Base-by-base conservation (phyloP, 176 grass and related monocot genomes). In the Musa acuminata region DNA sequence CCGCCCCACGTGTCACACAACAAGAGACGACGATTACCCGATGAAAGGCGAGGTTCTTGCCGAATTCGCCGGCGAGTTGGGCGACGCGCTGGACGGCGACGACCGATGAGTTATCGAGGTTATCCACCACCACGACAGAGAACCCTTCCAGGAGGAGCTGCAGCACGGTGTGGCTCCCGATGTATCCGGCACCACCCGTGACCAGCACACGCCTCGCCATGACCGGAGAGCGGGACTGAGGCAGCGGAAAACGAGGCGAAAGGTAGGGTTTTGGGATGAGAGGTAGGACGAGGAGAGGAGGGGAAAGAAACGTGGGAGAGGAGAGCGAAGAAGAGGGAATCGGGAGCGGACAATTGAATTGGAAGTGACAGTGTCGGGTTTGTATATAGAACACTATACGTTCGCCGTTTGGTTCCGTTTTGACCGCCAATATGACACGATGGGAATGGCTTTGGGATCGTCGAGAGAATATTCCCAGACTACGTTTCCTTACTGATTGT, bases 121-220 rank as follows among this genome's bases (percentile, higher is more conserved):
- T 75, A n/a, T 75, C 72, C 72, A 48, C 72, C 2, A 59, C 72
- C 53, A 75, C 54, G 72, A 58, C 72, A 13, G 17, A 2, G 54
- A 75, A 75, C 53, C 72, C 72, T 7, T 58, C 72, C 11, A 29
- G 54, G 52, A 75, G 72, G 25, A 75, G 72, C 54, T 75, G 53
- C 72, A 75, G 54, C 54, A 75, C 54, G 53, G 72, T 75, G 53
- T 75, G 72, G 72, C 72, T 75, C 26, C 72, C 72, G 72, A 75
- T 75, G 72, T 75, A 75, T 9, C 72, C 72, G 26, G 54, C 72
- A 3, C 72, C 72, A 8, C 72, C 72, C 8, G 72, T 75, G 53
- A 75, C 72, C 72, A 75, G 19, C 24, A 75, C 55, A 52, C 52
- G 14, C 72, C 11, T 49, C 53, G 13, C 14, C 72, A 75, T 57